Base-by-base conservation (phyloP, 208 protist species). In the Acanthamoeba sp. region DNA sequence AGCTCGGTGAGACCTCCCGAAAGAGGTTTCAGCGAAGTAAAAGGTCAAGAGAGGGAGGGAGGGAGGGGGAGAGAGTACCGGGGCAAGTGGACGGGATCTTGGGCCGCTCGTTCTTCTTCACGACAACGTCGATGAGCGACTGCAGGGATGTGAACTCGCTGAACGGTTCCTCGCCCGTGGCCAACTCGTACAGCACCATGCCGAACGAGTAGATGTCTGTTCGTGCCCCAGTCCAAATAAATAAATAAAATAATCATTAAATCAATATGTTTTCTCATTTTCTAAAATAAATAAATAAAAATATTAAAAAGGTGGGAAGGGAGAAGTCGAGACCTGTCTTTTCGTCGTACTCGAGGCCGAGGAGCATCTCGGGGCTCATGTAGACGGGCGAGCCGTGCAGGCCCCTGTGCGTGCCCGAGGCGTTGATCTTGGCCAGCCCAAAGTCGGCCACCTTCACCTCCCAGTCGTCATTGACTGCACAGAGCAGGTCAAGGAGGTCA, bases 101-200 rank as follows among this genome's bases (percentile, higher is more conserved):
- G 42, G 80, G 80, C 18, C 80, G 80, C 22, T 88, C 48, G 48
- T 88, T 88, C 48, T 62, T 32, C 80, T 88, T 88, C 48, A 88
- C 80, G 27, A 88, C 80, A 45, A 29, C 80, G n/a, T 88, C 50
- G 38, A 88, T 88, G 48, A 88, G 80, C 42, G 42, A n/a, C 29
- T 55, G 42, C 80, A 88, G 42, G n/a, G 42, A 55, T 16, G 80
- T 62, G 32, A 88, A 88, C 45, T 88, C 48, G 38, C n/a, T 88
- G 45, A 88, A 88, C 9, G 80, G 80, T n/a, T 88, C 80, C 45
- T 88, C 80, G 48, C 80, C 80, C 27, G 80, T 64, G 42, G 50
- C 48, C 80, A 88, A 18, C 80, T 88, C 80, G 80, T 62, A 88
- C 32, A 88, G 80, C 80, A 88, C 80, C 80, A 88, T 88, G 24